Conservation (phyloP, 176 grass and related monocot species). For the Sorghum bicolor region Sorghum_bicolor_NCBIv3 NC_012872.2:72615501-72616000, state of each 20-base stretch:
- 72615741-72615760: background rate
- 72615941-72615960: constrained; percentile 28
- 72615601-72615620: background rate
- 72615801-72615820: background rate
- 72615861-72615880: background rate
- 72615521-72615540: background rate
- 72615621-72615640: background rate
- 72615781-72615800: background rate
- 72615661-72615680: background rate
- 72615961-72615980: constrained; percentile 24
- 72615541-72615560: background rate
- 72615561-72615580: background rate
- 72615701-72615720: background rate
- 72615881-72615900: constrained; percentile 23
- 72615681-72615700: background rate
- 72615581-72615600: background rate
- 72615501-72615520: background rate
- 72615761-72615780: background rate
- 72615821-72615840: background rate
- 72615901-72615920: constrained; percentile 11
- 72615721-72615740: background rate
- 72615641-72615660: background rate
- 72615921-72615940: constrained; percentile 13
- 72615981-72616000: constrained; percentile 20
- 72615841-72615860: constrained; percentile 12